Conservation (phyloP, 176 grass and related monocot species). For the Elymus sibiricus region DNA sequence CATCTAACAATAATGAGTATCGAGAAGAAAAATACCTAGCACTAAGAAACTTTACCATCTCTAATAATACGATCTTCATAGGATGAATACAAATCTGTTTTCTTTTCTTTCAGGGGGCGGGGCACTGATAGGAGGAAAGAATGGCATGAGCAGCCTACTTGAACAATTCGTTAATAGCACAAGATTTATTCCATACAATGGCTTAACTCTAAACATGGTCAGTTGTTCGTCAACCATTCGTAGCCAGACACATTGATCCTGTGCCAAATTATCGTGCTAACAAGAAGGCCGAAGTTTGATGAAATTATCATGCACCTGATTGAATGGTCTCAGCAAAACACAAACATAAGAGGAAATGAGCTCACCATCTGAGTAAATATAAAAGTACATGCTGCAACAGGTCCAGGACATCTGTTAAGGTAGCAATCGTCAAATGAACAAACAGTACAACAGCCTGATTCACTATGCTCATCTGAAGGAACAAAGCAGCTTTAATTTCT, state of each 20-base stretch:
- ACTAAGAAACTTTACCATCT: neutral
- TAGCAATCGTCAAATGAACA: constrained; percentile 30
- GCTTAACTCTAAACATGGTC: neutral
- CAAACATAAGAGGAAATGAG: neutral
- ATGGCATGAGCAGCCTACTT: neutral
- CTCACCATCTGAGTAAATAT: constrained; percentile 36
- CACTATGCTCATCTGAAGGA: constrained; percentile 40
- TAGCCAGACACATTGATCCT: neutral
- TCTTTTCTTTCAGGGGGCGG: neutral
- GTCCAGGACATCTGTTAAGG: constrained; percentile 17
- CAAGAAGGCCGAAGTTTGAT: neutral
- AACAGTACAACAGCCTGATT: constrained; percentile 36
- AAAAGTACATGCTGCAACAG: constrained; percentile 18
- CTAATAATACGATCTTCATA: neutral
- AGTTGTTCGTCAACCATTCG: neutral
- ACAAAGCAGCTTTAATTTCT: constrained; percentile 38
- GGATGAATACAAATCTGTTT: constrained; percentile 1
- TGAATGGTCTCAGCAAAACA: neutral
- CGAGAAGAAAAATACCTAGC: neutral
- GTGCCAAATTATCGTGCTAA: constrained; percentile 16
- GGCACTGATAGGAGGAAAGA: neutral
- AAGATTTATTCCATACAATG: neutral
- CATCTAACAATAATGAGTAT: neutral
- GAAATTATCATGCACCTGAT: constrained; percentile 1
- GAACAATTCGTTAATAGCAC: neutral